These are phyloP conservation scores for Paracoccidioides lutzii DNA, from an alignment of 2,329 filamentous ascomycete species.

Conservation along the genomic window DNA sequence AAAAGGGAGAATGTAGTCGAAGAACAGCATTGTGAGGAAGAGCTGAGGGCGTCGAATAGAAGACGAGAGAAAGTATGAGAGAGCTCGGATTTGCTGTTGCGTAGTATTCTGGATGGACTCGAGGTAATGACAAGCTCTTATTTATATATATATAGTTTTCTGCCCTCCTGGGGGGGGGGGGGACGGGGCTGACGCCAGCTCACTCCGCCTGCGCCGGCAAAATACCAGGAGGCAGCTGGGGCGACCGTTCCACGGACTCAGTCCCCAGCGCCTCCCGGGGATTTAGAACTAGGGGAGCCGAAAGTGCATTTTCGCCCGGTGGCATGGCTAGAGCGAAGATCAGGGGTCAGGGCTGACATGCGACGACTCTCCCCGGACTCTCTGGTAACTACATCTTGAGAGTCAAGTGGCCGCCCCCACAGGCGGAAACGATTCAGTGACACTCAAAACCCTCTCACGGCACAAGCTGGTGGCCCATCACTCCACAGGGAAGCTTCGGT, in stretches of 20 bases:
- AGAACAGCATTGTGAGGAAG: conserved; percentile 7
- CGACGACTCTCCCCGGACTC: not conserved
- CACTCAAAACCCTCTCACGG: too few species aligned
- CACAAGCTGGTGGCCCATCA: too few species aligned
- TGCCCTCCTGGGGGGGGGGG: not conserved
- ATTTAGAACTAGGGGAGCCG: not conserved
- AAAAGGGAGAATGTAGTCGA: conserved; percentile 6
- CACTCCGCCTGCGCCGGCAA: not conserved
- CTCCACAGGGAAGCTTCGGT: too few species aligned
- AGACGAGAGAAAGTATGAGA: not conserved
- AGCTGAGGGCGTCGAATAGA: not conserved
- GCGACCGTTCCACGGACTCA: not conserved
- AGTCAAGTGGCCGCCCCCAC: too few species aligned
- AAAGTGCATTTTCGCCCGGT: not conserved
- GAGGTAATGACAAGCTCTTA: too few species aligned
- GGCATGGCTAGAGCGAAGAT: not conserved
- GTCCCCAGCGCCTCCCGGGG: not conserved
- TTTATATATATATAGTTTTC: too few species aligned
- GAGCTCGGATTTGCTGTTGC: not conserved
- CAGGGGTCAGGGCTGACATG: not conserved
- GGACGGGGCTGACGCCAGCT: not conserved
- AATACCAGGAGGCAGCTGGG: not conserved
- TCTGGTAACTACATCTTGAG: not conserved
- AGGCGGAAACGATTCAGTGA: too few species aligned
- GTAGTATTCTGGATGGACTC: too few species aligned